phyloP scores from a whole-genome alignment of 345 rosid genomes.

The Anacardium occidentale region DNA sequence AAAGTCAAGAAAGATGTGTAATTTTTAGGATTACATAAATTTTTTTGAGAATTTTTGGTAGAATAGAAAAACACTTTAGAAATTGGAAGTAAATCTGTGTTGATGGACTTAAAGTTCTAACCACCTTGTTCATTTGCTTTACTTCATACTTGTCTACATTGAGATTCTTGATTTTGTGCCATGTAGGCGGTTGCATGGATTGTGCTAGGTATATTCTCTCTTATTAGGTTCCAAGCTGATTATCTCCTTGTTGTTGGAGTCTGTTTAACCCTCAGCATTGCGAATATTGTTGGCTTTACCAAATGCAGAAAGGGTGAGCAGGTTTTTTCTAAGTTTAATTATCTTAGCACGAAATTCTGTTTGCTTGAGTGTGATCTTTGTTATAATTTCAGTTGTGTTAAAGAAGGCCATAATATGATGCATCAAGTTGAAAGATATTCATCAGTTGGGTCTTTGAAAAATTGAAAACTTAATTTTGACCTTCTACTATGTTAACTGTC shows the following conservation, averaged over 20 bases:
- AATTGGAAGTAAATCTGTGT: not conserved
- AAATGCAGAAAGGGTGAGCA: conserved; percentile 69
- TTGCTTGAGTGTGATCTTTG: not conserved
- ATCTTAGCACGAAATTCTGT: not conserved
- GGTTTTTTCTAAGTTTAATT: not conserved
- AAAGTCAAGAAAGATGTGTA: not conserved
- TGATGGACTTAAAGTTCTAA: not conserved
- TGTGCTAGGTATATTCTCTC: conserved; percentile 70
- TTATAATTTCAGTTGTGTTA: not conserved
- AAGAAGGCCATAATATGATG: not conserved
- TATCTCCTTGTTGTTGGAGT: conserved; percentile 78
- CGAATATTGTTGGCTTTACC: conserved; percentile 81
- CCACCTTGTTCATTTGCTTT: conserved; percentile 5
- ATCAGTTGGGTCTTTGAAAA: too few relatives aligned
- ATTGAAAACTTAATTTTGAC: too few relatives aligned
- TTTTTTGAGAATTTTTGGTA: not conserved
- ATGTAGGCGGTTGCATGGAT: conserved; percentile 61
- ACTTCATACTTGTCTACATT: not conserved
- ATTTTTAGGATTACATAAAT: not conserved
- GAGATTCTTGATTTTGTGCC: conserved; percentile 6
- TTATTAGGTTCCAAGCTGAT: conserved; percentile 72
- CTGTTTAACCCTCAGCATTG: conserved; percentile 67
- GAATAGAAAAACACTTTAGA: not conserved
- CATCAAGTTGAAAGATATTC: not conserved
- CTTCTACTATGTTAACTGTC: too few relatives aligned